Conservation (phyloP, 257 asterid species). For the Apocynum venetum region DNA sequence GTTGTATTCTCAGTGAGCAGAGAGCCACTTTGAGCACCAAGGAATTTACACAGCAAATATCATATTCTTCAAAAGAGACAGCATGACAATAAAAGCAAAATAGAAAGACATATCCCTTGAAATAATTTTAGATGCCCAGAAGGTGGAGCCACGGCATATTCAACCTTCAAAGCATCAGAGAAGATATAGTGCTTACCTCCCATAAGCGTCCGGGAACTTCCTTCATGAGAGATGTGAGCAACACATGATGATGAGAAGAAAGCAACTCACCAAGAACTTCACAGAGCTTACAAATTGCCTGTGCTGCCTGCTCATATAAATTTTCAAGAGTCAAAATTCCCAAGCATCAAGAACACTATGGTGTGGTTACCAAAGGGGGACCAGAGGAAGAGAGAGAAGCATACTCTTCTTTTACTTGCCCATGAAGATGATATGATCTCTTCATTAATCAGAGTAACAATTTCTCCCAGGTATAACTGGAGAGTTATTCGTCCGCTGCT, state of each 20-base stretch:
- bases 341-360: not conserved
- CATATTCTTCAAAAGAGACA: not conserved
- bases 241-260: slow-evolving; percentile 62
- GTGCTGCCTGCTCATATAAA: slow-evolving; percentile 64
- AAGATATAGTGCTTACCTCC: slow-evolving; percentile 68
- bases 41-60: not conserved
- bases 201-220: slow-evolving; percentile 95
- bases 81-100: not conserved
- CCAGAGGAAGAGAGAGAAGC: slow-evolving; percentile 8
- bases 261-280: slow-evolving; percentile 81
- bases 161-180: not conserved
- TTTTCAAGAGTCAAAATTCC: slow-evolving; percentile 1
- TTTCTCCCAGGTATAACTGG: slow-evolving; percentile 80
- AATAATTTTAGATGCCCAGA: not conserved
- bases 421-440: slow-evolving; percentile 82
- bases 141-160: not conserved
- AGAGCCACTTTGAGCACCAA: not conserved
- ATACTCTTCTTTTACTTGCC: slow-evolving; percentile 90
- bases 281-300: slow-evolving; percentile 73
- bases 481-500: slow-evolving; percentile 86
- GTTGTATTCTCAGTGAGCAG: not conserved
- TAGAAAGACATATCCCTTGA: not conserved
- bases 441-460: slow-evolving; percentile 68
- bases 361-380: not conserved
- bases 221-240: slow-evolving; percentile 78